These are phyloP conservation scores for Sphaerulina populicola DNA, from an alignment of 2,329 filamentous ascomycete species.

Conservation along the genomic window DNA sequence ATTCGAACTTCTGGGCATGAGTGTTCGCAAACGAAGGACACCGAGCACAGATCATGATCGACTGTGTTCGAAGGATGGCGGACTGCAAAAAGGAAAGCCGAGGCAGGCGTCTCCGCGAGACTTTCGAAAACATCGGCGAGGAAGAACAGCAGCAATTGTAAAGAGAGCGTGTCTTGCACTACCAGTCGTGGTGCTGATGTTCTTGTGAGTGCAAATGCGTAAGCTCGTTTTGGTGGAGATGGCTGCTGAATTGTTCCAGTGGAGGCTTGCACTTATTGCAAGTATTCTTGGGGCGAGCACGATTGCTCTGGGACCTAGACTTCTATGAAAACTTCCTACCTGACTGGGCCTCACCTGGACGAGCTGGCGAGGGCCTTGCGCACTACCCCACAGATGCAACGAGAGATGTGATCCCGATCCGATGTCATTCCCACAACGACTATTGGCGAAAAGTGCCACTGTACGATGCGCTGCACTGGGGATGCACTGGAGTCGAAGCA, in stretches of 20 bases:
- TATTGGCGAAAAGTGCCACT: slow-evolving; percentile 59
- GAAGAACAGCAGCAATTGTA: slow-evolving; percentile 7
- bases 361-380: slow-evolving; percentile 31
- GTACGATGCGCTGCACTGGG: slow-evolving; percentile 51
- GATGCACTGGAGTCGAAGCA: slow-evolving; percentile 58
- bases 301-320: slow-evolving; percentile 34
- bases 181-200: slow-evolving; percentile 14
- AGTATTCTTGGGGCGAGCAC: slow-evolving; percentile 33
- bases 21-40: neutral
- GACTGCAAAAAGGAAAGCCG: slow-evolving; percentile 8
- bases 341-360: slow-evolving; percentile 37
- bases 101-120: slow-evolving; percentile 10
- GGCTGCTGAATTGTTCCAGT: slow-evolving; percentile 25
- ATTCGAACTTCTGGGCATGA: slow-evolving; percentile 7
- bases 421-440: slow-evolving; percentile 62
- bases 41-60: slow-evolving; percentile 8
- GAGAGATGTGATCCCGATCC: slow-evolving; percentile 44
- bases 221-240: neutral
- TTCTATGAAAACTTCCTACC: slow-evolving; percentile 28
- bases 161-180: slow-evolving; percentile 9
- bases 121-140: slow-evolving; percentile 10
- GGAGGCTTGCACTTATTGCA: slow-evolving; percentile 38
- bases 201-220: slow-evolving; percentile 15
- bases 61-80: slow-evolving; percentile 8
- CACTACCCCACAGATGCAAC: slow-evolving; percentile 36